Evolutionary conservation across 169 alveolate species (phyloP).

Genomic region (Condylostoma magnum): DNA sequence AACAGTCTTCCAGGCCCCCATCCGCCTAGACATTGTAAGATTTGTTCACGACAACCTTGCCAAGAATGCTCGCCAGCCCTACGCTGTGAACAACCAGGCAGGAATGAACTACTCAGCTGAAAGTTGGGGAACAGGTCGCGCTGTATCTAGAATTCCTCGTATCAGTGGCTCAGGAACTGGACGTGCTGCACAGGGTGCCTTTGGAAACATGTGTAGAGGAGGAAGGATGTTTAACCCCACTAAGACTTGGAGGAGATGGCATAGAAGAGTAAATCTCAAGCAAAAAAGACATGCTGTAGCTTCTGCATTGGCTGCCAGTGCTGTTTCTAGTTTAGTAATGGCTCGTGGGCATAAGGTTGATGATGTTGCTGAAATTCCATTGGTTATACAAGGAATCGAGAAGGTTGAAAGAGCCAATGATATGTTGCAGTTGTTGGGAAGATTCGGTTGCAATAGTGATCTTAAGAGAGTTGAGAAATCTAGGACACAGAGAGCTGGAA

Average conservation of each 20-base stretch:
- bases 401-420: conserved; percentile 89
- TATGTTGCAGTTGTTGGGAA: conserved; percentile 80
- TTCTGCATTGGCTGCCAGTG: conserved; percentile 97
- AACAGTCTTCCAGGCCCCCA: conserved; percentile 94
- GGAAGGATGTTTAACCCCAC: conserved; percentile 99
- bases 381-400: conserved; percentile 91
- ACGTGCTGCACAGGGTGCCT: conserved; percentile 98
- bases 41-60: conserved; percentile 92
- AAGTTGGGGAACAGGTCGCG: conserved; percentile 96
- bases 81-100: conserved; percentile 90
- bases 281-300: conserved; percentile 98
- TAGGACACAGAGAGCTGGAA: conserved; percentile 90
- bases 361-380: conserved; percentile 94
- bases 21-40: conserved; percentile 96
- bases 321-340: conserved; percentile 95
- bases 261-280: conserved; percentile 94
- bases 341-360: conserved; percentile 98
- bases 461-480: conserved; percentile 76
- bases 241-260: conserved; percentile 97
- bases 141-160: conserved; percentile 99
- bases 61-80: conserved; percentile 96
- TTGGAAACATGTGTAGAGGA: conserved; percentile 98
- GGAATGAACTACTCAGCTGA: conserved; percentile 98
- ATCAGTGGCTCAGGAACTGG: conserved; percentile 99
- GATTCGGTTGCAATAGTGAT: conserved; percentile 91